Evolutionary conservation across 1,284 basidiomycete species (phyloP), one percentile per base, ranked within the genome.

Genomic region (Pseudozyma flocculosa): DNA sequence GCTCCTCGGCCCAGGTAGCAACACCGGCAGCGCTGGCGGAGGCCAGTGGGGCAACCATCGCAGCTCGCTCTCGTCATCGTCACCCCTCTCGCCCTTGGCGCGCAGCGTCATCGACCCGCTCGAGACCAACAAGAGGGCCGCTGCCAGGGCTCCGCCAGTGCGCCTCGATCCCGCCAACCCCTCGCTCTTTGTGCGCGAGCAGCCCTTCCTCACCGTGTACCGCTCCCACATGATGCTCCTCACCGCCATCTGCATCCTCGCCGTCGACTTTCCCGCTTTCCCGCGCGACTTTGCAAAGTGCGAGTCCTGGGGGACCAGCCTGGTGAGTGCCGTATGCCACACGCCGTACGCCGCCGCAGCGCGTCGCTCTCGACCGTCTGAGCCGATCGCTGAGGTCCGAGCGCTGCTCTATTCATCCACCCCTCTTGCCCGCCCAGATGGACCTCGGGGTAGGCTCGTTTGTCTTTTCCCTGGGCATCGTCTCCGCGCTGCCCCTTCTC

Each of bases 361-460:
- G n/a, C n/a, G n/a, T n/a, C n/a, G n/a, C n/a, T n/a, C n/a, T n/a
- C n/a, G n/a, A n/a, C n/a, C n/a, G n/a, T n/a, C n/a, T n/a, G n/a
- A n/a, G n/a, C n/a, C n/a, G n/a, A n/a, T n/a, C n/a, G n/a, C n/a
- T n/a, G n/a, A n/a, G n/a, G n/a, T n/a, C n/a, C n/a, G n/a, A n/a
- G n/a, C n/a, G n/a, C n/a, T n/a, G n/a, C n/a, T n/a, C n/a, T n/a
- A n/a, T n/a, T n/a, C n/a, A n/a, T n/a, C n/a, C n/a, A n/a, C n/a
- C n/a, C n/a, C n/a, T n/a, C n/a, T 29, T 4, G 32, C n/a, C 5
- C 30, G 4, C 21, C 11, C 29, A 50, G 90, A 99, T 98, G 94
- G 95, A 98, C 74, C 81, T 95, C 21, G 95, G 95, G 13, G 93
- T 97, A 0, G 94, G 94, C 13, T 92, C 92, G 0, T 95, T 95